Base-by-base conservation (phyloP, 1,284 basidiomycete species). In the Kwoniella shivajii region DNA sequence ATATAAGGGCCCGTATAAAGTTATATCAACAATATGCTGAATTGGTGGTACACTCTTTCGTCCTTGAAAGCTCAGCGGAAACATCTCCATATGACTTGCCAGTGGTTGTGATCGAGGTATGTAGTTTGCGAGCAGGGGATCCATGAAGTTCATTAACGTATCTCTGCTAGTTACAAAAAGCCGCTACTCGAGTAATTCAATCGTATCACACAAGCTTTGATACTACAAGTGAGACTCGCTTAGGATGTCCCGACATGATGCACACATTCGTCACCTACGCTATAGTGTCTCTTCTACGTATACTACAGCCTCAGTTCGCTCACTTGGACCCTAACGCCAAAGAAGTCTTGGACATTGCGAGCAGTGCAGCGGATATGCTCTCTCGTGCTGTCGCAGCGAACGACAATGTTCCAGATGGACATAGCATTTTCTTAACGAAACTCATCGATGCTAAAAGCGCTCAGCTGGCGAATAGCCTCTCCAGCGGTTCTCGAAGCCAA, bases 251-350 rank as follows among this genome's bases (percentile, higher is more conserved):
- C 3, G 71, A 73, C 36, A 66, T 70, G 31, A 52, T 65, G 2
- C 65, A 64, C 48, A 71, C 65, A 1, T 63, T 58, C 29, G 51
- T 71, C 1, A 71, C 69, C 11, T 73, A 71, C 39, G 71, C 66
- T 4, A 64, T 65, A 4, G 64, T 66, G 1, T 71, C 71, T 2
- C 48, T 71, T 0, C 52, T 73, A 14, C 56, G 64, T 22, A 31
- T 50, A 7, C 50, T 60, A 2, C 58, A 63, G 37, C 27, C 57
- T 11, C 59, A 53, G 3, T 58, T 63, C 18, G 45, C 46, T 26
- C 41, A 50, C 11, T 51, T 61, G 16, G 53, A 54, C 5, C 49
- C 54, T 11, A 54, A 61, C 41, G 56, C 43, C 39, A 39, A 36
- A n/a, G 44, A 42, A 18, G 55, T 60, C 46, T 50, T 54, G 42